Conservation (phyloP, 2,329 filamentous ascomycete species). For the Hypoxylon sp. region DNA sequence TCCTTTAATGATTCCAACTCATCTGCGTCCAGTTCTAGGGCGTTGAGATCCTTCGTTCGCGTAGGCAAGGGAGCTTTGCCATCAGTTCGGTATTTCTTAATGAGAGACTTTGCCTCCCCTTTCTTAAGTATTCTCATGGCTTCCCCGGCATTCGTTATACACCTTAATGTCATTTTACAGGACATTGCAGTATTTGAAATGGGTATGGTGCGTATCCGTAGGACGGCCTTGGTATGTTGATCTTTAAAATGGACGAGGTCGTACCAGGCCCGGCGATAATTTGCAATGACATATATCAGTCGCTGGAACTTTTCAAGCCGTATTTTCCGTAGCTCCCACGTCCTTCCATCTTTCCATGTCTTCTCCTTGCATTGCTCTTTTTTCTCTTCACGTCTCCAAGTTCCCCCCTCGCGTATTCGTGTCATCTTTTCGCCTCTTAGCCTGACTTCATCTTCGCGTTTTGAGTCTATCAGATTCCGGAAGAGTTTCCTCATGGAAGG, state of each 20-base stretch:
- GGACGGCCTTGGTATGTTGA: not conserved
- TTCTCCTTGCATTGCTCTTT: too few relatives aligned
- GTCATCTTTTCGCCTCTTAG: not conserved
- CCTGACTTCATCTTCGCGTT: not conserved
- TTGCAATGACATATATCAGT: conserved; percentile 15
- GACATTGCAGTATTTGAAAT: too few relatives aligned
- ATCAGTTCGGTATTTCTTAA: too few relatives aligned
- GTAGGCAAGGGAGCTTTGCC: too few relatives aligned
- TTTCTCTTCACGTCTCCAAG: too few relatives aligned
- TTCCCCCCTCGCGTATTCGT: not conserved
- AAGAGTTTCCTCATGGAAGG: not conserved
- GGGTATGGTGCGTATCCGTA: conserved; percentile 2
- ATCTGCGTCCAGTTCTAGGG: too few relatives aligned
- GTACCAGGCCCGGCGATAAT: conserved; percentile 29
- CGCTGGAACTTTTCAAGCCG: not conserved
- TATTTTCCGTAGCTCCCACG: too few relatives aligned
- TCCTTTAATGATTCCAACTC: too few relatives aligned
- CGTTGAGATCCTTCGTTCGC: too few relatives aligned
- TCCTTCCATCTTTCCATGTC: too few relatives aligned
- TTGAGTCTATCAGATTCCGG: not conserved
- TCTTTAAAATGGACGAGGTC: conserved; percentile 23
- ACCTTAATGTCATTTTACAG: not conserved
- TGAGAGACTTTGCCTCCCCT: too few relatives aligned
- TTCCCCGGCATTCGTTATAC: not conserved
- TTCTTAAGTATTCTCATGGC: too few relatives aligned